Conservation (phyloP, 73 alveolate species). For the Stentor roeselii region DNA sequence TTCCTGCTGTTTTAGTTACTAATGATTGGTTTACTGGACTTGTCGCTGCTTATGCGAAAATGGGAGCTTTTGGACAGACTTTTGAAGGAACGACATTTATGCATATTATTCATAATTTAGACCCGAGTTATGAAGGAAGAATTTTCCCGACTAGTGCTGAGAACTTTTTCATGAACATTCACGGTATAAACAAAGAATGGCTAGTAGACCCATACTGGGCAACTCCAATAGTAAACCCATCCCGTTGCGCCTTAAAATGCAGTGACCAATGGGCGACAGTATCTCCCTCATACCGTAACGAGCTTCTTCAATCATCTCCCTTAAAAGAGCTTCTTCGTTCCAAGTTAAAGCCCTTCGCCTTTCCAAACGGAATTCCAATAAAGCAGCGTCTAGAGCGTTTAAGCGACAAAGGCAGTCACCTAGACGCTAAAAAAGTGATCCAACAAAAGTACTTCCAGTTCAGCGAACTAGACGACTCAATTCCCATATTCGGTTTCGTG, state of each 20-base stretch:
- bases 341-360: conserved; percentile 88
- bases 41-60: conserved; percentile 92
- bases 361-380: conserved; percentile 95
- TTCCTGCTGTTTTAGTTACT: conserved; percentile 89
- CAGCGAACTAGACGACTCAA: conserved; percentile 67
- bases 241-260: conserved; percentile 92
- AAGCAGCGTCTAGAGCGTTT: conserved; percentile 76
- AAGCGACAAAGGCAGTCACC: conserved; percentile 78
- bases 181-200: conserved; percentile 86
- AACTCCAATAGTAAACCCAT: conserved; percentile 86
- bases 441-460: conserved; percentile 88
- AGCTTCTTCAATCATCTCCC: conserved; percentile 82
- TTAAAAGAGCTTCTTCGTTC: conserved; percentile 61
- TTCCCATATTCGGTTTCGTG: conserved; percentile 88
- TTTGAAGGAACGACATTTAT: conserved; percentile 92
- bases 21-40: conserved; percentile 98
- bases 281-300: conserved; percentile 88
- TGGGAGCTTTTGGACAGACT: conserved; percentile 82
- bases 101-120: conserved; percentile 96
- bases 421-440: conserved; percentile 80
- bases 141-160: conserved; percentile 32
- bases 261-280: conserved; percentile 99
- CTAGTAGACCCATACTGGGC: conserved; percentile 93
- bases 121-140: conserved; percentile 91
- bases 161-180: conserved; percentile 73